These are phyloP conservation scores for Penicillium soppii DNA, from an alignment of 495 filamentous ascomycete genomes.

Conservation along the genomic window DNA sequence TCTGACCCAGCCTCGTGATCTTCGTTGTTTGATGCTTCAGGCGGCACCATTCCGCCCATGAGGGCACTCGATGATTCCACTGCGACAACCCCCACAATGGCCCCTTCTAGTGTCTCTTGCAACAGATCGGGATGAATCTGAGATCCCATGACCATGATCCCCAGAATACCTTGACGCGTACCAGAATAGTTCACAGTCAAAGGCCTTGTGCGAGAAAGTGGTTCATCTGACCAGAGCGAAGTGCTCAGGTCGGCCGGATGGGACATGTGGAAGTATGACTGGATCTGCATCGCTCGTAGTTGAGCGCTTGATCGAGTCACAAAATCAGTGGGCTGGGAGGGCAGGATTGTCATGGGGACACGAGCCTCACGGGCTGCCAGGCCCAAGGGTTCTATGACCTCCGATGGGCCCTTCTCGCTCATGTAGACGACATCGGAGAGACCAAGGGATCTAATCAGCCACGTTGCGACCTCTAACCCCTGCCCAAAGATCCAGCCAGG, in stretches of 20 bases:
- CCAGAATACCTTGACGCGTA: slow-evolving; percentile 48
- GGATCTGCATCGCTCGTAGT: slow-evolving; percentile 73
- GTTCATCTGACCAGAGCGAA: slow-evolving; percentile 47
- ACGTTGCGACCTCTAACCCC: slow-evolving; percentile 66
- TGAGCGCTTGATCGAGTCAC: slow-evolving; percentile 66
- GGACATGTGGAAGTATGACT: slow-evolving; percentile 72
- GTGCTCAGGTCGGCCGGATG: slow-evolving; percentile 31
- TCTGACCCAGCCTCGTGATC: slow-evolving; percentile 15
- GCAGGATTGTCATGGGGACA: slow-evolving; percentile 40
- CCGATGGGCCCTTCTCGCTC: slow-evolving; percentile 65
- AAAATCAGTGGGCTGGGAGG: slow-evolving; percentile 60
- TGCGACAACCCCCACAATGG: slow-evolving; percentile 56
- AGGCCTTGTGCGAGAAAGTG: slow-evolving; percentile 47
- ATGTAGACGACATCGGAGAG: slow-evolving; percentile 70
- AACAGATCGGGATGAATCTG: slow-evolving; percentile 46
- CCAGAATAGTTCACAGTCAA: slow-evolving; percentile 58
- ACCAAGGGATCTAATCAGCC: slow-evolving; percentile 52
- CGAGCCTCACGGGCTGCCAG: slow-evolving; percentile 33
- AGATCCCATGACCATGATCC: slow-evolving; percentile 53
- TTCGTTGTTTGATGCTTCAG: slow-evolving; percentile 2
- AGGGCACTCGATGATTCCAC: slow-evolving; percentile 45
- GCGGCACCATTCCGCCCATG: slow-evolving; percentile 10
- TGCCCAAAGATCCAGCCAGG: slow-evolving; percentile 81
- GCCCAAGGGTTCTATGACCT: slow-evolving; percentile 59
- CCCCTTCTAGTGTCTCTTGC: slow-evolving; percentile 53